Evolutionary conservation across 345 rosid genomes (phyloP).

Genomic region (Fremontodendron californicum): DNA sequence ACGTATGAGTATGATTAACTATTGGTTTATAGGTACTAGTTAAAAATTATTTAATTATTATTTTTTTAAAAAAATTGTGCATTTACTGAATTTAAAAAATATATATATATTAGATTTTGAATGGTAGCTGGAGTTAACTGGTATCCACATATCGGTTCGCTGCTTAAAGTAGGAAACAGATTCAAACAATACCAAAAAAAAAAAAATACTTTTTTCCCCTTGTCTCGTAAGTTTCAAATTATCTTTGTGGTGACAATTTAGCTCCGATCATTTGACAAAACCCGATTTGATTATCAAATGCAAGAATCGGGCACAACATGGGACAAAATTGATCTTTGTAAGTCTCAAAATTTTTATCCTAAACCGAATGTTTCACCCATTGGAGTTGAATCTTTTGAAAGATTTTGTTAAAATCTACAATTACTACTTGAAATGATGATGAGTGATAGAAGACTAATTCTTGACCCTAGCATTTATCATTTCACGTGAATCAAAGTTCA

Average conservation of each 20-base stretch:
- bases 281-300: neutral
- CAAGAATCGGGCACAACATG: neutral
- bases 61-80: too few species aligned
- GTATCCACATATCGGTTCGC: neutral
- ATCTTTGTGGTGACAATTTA: neutral
- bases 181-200: neutral
- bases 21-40: too few species aligned
- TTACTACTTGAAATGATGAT: neutral
- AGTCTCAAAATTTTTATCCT: neutral
- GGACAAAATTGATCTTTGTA: neutral
- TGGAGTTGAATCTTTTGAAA: too few species aligned
- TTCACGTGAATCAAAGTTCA: neutral
- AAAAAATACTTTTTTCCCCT: neutral
- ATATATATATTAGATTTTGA: neutral
- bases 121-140: neutral
- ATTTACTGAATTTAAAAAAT: too few species aligned
- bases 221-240: neutral
- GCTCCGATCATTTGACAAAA: too few species aligned
- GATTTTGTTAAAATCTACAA: too few species aligned
- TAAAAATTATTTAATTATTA: too few species aligned
- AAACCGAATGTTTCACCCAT: neutral
- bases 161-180: neutral
- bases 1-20: too few species aligned
- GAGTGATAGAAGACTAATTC: neutral
- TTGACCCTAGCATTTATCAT: neutral